phyloP scores from a whole-genome alignment of 2,329 filamentous ascomycete genomes.

The Epicoccum sorghinum region DNA sequence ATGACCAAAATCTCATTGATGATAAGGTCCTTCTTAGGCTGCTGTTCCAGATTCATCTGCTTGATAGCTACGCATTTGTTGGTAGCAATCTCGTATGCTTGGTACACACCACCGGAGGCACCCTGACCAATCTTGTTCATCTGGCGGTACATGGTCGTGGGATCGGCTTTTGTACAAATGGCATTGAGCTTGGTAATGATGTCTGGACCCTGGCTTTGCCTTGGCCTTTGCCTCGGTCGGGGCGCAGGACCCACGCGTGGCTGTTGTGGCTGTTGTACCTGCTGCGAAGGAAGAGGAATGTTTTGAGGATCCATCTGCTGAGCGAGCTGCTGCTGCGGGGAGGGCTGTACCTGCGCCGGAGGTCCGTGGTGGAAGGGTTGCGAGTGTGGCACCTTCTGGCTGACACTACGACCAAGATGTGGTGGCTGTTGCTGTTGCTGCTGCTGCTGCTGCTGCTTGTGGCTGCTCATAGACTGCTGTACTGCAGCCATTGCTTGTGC shows the following conservation, averaged over 20 bases:
- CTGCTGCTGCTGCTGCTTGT: slow-evolving; percentile 36
- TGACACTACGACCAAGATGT: slow-evolving; percentile 70
- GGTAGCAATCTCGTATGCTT: slow-evolving; percentile 81
- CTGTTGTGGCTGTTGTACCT: slow-evolving; percentile 50
- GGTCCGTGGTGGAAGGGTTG: slow-evolving; percentile 33
- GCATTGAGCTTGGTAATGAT: slow-evolving; percentile 82
- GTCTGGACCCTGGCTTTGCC: slow-evolving; percentile 81
- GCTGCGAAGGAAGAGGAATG: slow-evolving; percentile 55
- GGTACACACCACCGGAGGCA: slow-evolving; percentile 94
- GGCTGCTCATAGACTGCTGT: slow-evolving; percentile 64
- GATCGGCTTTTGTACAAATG: slow-evolving; percentile 90
- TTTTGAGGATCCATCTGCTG: slow-evolving; percentile 50
- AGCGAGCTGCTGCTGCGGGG: slow-evolving; percentile 58
- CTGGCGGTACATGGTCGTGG: slow-evolving; percentile 82
- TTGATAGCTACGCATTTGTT: slow-evolving; percentile 96
- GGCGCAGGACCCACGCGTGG: slow-evolving; percentile 61
- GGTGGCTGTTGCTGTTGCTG: slow-evolving; percentile 56
- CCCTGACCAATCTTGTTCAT: slow-evolving; percentile 97
- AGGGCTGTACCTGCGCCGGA: slow-evolving; percentile 51
- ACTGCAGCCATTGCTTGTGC: slow-evolving; percentile 78
- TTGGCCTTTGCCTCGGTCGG: slow-evolving; percentile 75
- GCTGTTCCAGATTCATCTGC: slow-evolving; percentile 98
- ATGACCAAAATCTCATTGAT: slow-evolving; percentile 99
- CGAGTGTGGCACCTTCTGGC: slow-evolving; percentile 63
- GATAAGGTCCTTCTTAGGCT: slow-evolving; percentile 98